phyloP scores from a whole-genome alignment of 768 basidiomycete species.

The Leucosporidium yakuticum region DNA sequence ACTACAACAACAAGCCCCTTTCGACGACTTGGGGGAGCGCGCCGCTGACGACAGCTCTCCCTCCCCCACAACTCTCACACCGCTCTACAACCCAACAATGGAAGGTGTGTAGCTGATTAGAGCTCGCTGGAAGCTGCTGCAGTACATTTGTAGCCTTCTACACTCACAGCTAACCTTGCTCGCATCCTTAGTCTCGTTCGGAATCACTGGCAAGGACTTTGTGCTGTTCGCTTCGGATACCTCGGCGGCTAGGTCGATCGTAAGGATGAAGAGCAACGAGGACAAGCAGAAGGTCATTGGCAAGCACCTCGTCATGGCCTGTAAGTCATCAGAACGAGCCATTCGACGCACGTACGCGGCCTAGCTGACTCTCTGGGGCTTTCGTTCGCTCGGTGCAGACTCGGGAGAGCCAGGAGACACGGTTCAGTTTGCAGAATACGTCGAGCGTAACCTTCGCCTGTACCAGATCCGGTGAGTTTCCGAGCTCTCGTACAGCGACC shows the following conservation, averaged over 20 bases:
- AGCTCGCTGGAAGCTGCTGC: no score
- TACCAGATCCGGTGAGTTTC: constrained; percentile 73
- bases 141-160: no score
- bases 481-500: constrained; percentile 47
- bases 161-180: no score
- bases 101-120: no score
- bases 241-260: constrained; percentile 79
- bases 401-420: constrained; percentile 67
- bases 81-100: no score
- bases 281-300: constrained; percentile 92
- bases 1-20: no score
- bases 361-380: neutral
- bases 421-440: constrained; percentile 89
- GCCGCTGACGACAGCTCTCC: no score
- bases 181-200: constrained; percentile 26
- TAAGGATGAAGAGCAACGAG: constrained; percentile 95
- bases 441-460: constrained; percentile 90
- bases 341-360: neutral
- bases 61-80: no score
- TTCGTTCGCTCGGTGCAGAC: constrained; percentile 11
- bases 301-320: constrained; percentile 88
- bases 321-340: neutral
- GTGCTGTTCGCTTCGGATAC: constrained; percentile 88
- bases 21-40: no score
- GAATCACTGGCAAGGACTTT: constrained; percentile 36